Percentiles rank a stretch among this genome's conserved stretches.
These are phyloP conservation scores for Sporisorium graminicola DNA, from an alignment of 1,284 basidiomycete species.

Conservation along the genomic window DNA sequence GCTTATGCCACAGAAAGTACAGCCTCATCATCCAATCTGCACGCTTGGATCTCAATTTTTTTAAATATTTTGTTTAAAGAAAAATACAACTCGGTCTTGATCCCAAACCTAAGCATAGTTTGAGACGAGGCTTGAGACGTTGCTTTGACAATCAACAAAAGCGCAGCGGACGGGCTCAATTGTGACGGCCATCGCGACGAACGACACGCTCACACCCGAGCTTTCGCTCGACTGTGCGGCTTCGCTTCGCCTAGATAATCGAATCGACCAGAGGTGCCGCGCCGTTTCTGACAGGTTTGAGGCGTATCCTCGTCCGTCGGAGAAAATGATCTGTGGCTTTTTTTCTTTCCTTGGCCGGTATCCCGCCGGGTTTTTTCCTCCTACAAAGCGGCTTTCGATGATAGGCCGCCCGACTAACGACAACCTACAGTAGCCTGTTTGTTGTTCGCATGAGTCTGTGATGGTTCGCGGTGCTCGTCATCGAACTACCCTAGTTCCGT, in stretches of 20 bases:
- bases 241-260: no score
- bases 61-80: not conserved
- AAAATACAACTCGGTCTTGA: not conserved
- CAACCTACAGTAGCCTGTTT: no score
- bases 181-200: not conserved
- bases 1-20: slow-evolving; percentile 27
- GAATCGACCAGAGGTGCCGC: no score
- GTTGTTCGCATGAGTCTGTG: no score
- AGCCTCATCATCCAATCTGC: slow-evolving; percentile 31
- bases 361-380: not conserved
- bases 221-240: not conserved
- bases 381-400: not conserved
- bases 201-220: not conserved
- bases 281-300: not conserved
- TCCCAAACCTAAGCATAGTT: not conserved
- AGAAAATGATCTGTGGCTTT: not conserved
- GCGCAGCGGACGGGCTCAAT: not conserved
- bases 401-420: not conserved
- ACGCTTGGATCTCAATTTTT: not conserved
- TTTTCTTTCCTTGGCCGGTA: not conserved
- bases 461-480: no score
- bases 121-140: slow-evolving; percentile 8
- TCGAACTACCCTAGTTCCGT: not conserved
- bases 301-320: not conserved
- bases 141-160: slow-evolving; percentile 24